A percentile compares a stretch with the other conserved stretches of the same genome.
phyloP scores from a whole-genome alignment of 192 early-diverging fungal species.

The Backusella morwellensis region DNA sequence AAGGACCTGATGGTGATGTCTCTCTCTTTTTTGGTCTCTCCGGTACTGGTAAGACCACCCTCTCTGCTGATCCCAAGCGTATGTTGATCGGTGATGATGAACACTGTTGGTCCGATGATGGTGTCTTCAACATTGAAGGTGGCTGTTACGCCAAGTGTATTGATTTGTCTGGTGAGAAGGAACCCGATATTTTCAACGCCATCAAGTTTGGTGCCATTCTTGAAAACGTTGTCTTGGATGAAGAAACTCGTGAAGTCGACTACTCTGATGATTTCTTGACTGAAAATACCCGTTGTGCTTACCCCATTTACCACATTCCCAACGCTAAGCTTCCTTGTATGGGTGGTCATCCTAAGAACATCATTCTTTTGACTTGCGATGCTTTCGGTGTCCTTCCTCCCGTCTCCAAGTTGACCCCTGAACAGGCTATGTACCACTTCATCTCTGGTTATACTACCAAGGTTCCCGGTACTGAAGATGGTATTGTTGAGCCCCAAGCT shows the following conservation, averaged over 20 bases:
- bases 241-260: slow-evolving; percentile 72
- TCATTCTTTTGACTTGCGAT: slow-evolving; percentile 95
- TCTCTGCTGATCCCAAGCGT: slow-evolving; percentile 92
- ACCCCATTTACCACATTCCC: slow-evolving; percentile 94
- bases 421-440: slow-evolving; percentile 96
- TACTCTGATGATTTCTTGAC: slow-evolving; percentile 79
- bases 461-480: slow-evolving; percentile 96
- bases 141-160: slow-evolving; percentile 99
- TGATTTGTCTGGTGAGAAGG: slow-evolving; percentile 93
- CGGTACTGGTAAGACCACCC: slow-evolving; percentile 98
- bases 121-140: slow-evolving; percentile 99
- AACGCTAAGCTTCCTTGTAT: slow-evolving; percentile 94
- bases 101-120: slow-evolving; percentile 98
- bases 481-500: slow-evolving; percentile 86
- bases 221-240: slow-evolving; percentile 90
- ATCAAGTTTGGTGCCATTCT: slow-evolving; percentile 92
- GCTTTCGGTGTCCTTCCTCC: slow-evolving; percentile 97
- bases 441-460: slow-evolving; percentile 98
- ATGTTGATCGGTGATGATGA: slow-evolving; percentile 98
- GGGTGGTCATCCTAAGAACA: slow-evolving; percentile 90
- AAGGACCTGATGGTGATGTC: slow-evolving; percentile 85
- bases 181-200: slow-evolving; percentile 97
- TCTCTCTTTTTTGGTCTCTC: slow-evolving; percentile 98
- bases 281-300: slow-evolving; percentile 96
- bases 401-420: slow-evolving; percentile 80